Evolutionary conservation across 768 basidiomycete species (phyloP), one percentile per base, ranked within the genome.

Genomic region (Cantharellus anzutake): DNA sequence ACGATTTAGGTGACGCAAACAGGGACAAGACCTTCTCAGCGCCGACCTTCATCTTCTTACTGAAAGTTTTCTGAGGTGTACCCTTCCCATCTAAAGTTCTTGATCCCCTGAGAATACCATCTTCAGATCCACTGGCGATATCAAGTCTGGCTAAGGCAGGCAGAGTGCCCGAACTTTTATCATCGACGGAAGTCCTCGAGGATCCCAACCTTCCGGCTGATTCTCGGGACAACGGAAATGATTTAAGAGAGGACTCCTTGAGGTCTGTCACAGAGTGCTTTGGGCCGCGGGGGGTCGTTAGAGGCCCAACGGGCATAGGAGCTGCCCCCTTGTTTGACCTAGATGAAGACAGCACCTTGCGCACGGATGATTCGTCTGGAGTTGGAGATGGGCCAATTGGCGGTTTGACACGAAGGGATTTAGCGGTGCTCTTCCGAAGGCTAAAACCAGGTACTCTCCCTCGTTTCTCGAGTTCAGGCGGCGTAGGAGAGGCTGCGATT

Each of bases 1-100:
- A n/a, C n/a, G n/a, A n/a, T n/a, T n/a, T n/a, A n/a, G n/a, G n/a
- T n/a, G 83, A 80, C 50, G 83, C 82, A 69, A 90, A 89, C 63
- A 90, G 73, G 40, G 86, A 86, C 60, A 90, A 75, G 59, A 90
- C 78, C 64, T 89, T 89, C 74, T 88, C 86, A 2, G 87, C 86
- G 63, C 82, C 84, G 67, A 87, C 82, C 72, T 88, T 89, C 73
- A 86, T 86, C 73, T 82, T 87, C 76, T 83, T 85, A 70, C 86
- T 85, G 70, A 84, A 88, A 74, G 79, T 86, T 66, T 70, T 80
- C 78, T 78, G 82, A 62, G 73, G 73, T 67, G 79, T 82, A 66
- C 81, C 77, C n/a, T 75, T 73, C 60, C 77, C 73, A 57, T 76
- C 75, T 3, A 60, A 7, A 11, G 38, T 60, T 37, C 71, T 66